Conservation (phyloP, 805 yeast genomes). For the Kodamaea lidongshanica region DNA sequence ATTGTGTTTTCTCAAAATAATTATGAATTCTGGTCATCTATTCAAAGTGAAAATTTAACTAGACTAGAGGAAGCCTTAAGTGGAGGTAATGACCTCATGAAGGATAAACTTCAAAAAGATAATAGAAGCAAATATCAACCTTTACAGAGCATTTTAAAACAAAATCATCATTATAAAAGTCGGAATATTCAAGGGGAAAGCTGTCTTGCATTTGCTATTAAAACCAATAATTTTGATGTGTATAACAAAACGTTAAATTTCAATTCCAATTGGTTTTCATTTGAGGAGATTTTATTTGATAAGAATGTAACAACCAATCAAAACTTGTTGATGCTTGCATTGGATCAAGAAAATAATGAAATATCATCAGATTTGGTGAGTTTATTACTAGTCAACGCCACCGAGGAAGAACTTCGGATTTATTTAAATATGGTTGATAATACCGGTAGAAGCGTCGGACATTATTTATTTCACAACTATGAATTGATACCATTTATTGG, state of each 20-base stretch:
- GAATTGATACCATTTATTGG: conserved; percentile 52
- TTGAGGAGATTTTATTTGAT: conserved; percentile 67
- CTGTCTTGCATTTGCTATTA: conserved; percentile 56
- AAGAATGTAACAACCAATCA: conserved; percentile 44
- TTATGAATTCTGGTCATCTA: conserved; percentile 46
- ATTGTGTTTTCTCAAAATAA: conserved; percentile 42
- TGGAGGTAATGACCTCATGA: conserved; percentile 7
- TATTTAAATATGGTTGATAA: conserved; percentile 51
- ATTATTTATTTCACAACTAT: conserved; percentile 57
- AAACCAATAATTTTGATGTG: conserved; percentile 37
- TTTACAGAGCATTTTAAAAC: conserved; percentile 11
- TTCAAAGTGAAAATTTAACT: conserved; percentile 28
- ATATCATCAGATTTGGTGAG: conserved; percentile 41
- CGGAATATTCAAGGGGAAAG: conserved; percentile 58
- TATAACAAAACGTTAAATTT: conserved; percentile 43
- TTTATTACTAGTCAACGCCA: conserved; percentile 37
- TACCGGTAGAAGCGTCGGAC: conserved; percentile 61
- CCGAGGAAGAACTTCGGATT: conserved; percentile 37
- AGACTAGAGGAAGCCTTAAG: background rate
- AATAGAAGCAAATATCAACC: conserved; percentile 5
- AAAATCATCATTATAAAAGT: conserved; percentile 19
- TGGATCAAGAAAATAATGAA: conserved; percentile 46
- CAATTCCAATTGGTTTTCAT: conserved; percentile 45
- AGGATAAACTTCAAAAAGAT: conserved; percentile 16
- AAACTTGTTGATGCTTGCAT: conserved; percentile 55